Evolutionary conservation across 305 asterid species (phyloP), one percentile per base, ranked within the genome.

Genomic region (Nicotiana rustica): DNA sequence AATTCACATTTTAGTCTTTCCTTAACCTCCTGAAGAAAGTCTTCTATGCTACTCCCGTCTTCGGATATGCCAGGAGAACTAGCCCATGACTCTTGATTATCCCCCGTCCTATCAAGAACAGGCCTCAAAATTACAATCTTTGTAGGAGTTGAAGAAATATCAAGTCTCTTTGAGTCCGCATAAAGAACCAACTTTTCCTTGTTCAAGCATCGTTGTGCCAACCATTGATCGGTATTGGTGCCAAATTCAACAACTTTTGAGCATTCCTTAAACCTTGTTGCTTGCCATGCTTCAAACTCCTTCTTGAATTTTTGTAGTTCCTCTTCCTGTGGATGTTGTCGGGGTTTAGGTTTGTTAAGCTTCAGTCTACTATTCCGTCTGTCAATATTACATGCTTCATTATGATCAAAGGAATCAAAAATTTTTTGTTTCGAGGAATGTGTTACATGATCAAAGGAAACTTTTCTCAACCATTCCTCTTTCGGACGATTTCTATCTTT

Each of bases 291-390:
- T 88, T 91, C 99, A 82, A 96, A 94, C 52, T 96, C 99, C 87
- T 89, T 92, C 96, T 94, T 96, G 66, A 94, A 96, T 89, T 90
- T 94, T 88, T 93, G 94, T 47, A 96, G 88, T 85, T 94, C 97
- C 87, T 91, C 97, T 86, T 96, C 98, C 86, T 94, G 99, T 85
- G 99, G 99, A 85, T 96, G 99, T 85, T 93, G 97, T 68, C 97
- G 92, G n/a, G 88, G 89, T 80, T 87, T 93, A 61, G 89, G 92
- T 89, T 86, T 91, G 81, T 84, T 83, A 81, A 6, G 71, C 85
- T 83, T 90, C 75, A 59, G 47, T 76, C 47, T 76, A 60, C 73
- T 12, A 68, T 80, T 85, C 84, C 66, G 18, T 62, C 81, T 86
- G 84, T 89, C 91, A 80, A 80, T 75, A 70, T 86, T 67, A 82